Conservation (phyloP, 2,329 filamentous ascomycete genomes). For the Epichloe festucae region DNA sequence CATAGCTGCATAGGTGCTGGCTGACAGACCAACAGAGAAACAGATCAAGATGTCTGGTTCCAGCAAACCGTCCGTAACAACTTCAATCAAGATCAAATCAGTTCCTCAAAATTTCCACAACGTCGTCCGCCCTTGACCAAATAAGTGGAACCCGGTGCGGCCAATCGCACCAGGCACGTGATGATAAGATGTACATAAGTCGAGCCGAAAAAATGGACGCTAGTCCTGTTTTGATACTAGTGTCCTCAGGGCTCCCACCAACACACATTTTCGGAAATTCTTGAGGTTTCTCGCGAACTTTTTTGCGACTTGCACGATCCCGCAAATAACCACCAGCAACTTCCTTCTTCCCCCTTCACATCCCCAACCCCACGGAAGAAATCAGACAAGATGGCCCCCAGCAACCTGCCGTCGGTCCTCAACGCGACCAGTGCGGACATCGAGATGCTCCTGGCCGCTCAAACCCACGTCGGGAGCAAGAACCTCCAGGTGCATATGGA, state of each 20-base stretch:
- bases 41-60: neutral
- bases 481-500: conserved; percentile 99
- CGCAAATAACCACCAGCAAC: conserved; percentile 10
- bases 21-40: neutral
- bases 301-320: conserved; percentile 18
- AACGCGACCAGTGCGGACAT: conserved; percentile 97
- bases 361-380: conserved; percentile 23
- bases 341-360: conserved; percentile 16
- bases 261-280: conserved; percentile 29
- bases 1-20: conserved; percentile 34
- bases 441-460: conserved; percentile 96
- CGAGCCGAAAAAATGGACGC: conserved; percentile 1
- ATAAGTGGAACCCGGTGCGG: conserved; percentile 1
- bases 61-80: neutral
- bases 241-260: conserved; percentile 21
- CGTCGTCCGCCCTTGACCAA: neutral
- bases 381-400: conserved; percentile 76
- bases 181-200: neutral
- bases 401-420: conserved; percentile 88
- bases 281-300: conserved; percentile 28
- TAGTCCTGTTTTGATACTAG: conserved; percentile 16
- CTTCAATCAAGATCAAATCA: too few relatives aligned
- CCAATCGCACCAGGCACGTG: conserved; percentile 22
- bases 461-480: conserved; percentile 95
- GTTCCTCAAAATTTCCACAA: conserved; percentile 22